Conservation (phyloP, 1,284 basidiomycete species). For the Naganishia sp. region DNA sequence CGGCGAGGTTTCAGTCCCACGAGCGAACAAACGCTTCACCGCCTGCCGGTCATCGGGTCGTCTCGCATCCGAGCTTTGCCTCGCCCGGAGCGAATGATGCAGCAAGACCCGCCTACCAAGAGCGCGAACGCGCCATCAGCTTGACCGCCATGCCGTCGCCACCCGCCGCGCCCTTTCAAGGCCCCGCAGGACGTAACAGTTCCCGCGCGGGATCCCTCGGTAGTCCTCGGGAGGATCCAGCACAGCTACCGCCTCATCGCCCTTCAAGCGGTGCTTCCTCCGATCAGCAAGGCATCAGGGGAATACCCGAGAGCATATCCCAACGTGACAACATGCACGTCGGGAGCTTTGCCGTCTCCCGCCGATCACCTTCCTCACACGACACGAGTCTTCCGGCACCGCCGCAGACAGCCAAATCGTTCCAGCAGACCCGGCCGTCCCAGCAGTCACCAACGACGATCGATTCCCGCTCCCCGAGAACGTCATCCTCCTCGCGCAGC, state of each 20-base stretch:
- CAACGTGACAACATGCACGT: background rate
- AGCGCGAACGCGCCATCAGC: background rate
- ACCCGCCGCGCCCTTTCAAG: background rate
- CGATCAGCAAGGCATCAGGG: no score
- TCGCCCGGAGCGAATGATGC: background rate
- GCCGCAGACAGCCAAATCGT: background rate
- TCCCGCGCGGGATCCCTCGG: no score
- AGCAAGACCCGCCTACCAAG: background rate
- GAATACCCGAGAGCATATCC: no score
- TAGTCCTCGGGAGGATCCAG: no score
- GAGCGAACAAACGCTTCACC: background rate
- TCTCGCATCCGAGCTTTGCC: constrained; percentile 7
- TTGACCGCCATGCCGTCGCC: no score
- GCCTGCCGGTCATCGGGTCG: background rate
- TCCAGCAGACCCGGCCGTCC: background rate
- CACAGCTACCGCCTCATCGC: no score
- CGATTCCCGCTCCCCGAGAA: background rate
- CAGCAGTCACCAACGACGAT: background rate
- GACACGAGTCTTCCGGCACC: background rate
- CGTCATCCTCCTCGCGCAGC: constrained; percentile 7
- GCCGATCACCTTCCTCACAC: background rate
- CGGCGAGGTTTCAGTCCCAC: background rate
- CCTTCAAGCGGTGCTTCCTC: no score
- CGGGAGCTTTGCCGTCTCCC: constrained; percentile 16
- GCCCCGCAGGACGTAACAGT: no score